Conservation (phyloP, 345 rosid species). For the Angophora floribunda region DNA sequence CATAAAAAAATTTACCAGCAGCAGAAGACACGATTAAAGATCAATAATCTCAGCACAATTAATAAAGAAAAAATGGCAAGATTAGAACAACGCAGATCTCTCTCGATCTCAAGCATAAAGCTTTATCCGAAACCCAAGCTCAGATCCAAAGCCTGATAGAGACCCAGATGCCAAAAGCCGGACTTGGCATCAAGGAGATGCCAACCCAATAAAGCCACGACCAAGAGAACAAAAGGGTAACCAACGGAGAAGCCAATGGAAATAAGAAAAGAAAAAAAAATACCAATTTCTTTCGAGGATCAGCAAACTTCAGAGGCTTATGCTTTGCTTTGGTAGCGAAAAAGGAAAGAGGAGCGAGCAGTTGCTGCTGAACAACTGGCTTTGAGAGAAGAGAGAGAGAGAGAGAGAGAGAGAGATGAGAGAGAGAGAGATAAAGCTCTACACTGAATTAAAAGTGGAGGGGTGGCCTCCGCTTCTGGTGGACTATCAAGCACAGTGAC, state of each 20-base stretch:
- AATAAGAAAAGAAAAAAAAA: background rate
- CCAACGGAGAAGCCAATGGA: background rate
- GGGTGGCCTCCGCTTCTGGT: background rate
- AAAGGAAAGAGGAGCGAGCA: background rate
- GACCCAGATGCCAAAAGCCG: background rate
- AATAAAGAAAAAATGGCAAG: background rate
- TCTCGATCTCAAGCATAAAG: background rate
- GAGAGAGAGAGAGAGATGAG: background rate
- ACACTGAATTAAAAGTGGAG: background rate
- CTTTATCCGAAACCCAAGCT: background rate
- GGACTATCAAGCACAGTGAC: background rate
- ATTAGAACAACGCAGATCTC: background rate
- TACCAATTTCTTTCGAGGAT: background rate
- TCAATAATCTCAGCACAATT: background rate
- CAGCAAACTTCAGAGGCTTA: background rate
- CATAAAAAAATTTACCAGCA: background rate
- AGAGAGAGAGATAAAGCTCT: background rate
- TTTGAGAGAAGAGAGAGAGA: background rate
- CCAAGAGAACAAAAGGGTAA: background rate
- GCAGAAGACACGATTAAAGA: background rate
- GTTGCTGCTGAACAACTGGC: background rate
- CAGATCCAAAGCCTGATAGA: background rate
- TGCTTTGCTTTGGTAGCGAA: background rate
- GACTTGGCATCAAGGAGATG: background rate
- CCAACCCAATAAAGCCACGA: background rate